These are phyloP conservation scores for Candida chauliodis DNA, from an alignment of 805 yeast species.

Conservation along the genomic window DNA sequence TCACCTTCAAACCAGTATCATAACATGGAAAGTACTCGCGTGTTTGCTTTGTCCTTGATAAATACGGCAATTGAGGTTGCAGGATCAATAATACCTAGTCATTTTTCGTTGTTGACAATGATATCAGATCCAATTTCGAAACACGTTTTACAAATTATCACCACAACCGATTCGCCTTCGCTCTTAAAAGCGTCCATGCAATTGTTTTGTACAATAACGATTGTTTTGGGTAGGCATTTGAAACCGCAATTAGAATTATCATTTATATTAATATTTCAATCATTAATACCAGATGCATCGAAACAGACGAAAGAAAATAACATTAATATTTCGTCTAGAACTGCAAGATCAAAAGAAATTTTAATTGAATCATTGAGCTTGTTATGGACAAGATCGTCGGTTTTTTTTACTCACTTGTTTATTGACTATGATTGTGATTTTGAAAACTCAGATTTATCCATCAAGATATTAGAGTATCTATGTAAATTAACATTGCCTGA, in stretches of 20 bases:
- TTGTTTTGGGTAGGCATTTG: constrained; percentile 60
- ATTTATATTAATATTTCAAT: constrained; percentile 57
- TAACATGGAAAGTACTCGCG: constrained; percentile 83
- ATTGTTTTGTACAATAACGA: constrained; percentile 66
- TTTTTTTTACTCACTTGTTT: constrained; percentile 71
- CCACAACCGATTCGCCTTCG: constrained; percentile 67
- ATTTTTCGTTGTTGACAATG: constrained; percentile 62
- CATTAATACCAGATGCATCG: constrained; percentile 39
- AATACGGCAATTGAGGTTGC: constrained; percentile 79
- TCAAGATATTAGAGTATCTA: constrained; percentile 62
- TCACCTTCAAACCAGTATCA: constrained; percentile 80
- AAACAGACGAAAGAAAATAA: constrained; percentile 20
- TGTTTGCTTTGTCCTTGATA: constrained; percentile 74
- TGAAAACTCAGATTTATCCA: constrained; percentile 75
- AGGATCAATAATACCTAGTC: constrained; percentile 57
- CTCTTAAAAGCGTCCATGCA: constrained; percentile 74
- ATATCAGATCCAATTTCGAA: constrained; percentile 83
- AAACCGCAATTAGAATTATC: constrained; percentile 81
- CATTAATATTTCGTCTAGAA: constrained; percentile 18
- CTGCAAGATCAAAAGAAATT: constrained; percentile 64
- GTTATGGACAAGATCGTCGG: constrained; percentile 76
- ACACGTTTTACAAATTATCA: constrained; percentile 74
- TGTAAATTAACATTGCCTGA: constrained; percentile 83
- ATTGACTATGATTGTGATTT: constrained; percentile 88
- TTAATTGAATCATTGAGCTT: constrained; percentile 81